A percentile compares a stretch with the other conserved stretches of the same genome.
Evolutionary conservation across 345 rosid genomes (phyloP).

Genomic region (Lumnitzera littorea): DNA sequence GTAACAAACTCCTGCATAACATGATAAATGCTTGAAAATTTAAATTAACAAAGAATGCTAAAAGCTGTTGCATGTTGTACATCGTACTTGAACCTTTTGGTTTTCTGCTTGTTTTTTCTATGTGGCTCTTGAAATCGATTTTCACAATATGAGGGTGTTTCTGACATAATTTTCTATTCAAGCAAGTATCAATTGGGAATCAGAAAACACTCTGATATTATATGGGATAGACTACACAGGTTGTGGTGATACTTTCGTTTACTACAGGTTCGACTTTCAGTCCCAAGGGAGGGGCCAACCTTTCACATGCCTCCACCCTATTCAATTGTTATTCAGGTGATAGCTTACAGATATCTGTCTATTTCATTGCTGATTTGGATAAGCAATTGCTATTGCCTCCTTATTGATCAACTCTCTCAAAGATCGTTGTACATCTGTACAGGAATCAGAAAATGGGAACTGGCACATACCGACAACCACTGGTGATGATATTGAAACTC

Average conservation of each 20-base stretch:
- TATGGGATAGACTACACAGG: not conserved
- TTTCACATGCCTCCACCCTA: conserved; percentile 93
- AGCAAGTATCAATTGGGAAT: not conserved
- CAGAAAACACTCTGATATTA: not conserved
- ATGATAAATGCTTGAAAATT: too few species aligned
- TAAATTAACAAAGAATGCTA: too few species aligned
- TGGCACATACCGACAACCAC: conserved; percentile 79
- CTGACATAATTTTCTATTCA: not conserved
- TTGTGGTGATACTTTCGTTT: not conserved
- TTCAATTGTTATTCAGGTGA: conserved; percentile 90
- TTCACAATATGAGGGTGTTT: too few species aligned
- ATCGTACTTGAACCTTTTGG: too few species aligned
- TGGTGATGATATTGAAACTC: conserved; percentile 54
- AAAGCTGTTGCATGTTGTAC: too few species aligned
- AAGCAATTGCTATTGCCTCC: not conserved
- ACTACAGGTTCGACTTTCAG: conserved; percentile 64
- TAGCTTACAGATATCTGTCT: not conserved
- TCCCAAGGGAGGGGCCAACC: conserved; percentile 34
- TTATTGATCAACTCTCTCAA: too few species aligned
- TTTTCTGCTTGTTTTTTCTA: too few species aligned
- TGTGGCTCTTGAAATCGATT: too few species aligned
- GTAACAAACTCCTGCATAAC: too few species aligned
- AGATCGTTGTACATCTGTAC: conserved; percentile 10
- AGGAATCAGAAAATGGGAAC: conserved; percentile 84
- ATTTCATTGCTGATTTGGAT: not conserved